Percentiles rank a stretch among this genome's conserved stretches.
Conservation (phyloP, 176 grass and related monocot genomes). For the Thinopyrum elongatum region DNA sequence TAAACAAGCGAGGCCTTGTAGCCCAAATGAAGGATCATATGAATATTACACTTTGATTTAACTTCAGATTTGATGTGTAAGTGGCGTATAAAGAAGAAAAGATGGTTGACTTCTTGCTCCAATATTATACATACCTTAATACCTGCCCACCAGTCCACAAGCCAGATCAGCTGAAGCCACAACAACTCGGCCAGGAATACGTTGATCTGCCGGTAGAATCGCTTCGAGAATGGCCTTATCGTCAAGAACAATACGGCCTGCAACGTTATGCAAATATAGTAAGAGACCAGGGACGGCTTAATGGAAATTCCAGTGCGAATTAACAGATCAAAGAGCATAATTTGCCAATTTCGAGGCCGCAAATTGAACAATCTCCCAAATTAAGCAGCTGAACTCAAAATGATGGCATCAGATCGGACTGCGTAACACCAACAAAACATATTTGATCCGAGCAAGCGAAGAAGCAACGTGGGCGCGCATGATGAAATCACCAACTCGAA, state of each 20-base stretch:
- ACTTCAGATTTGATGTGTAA: not conserved
- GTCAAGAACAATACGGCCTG: constrained; percentile 60
- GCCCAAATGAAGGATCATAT: not conserved
- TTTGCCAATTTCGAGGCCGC: not conserved
- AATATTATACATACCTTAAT: constrained; percentile 61
- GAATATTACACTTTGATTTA: not conserved
- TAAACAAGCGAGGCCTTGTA: not conserved
- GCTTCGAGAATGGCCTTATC: constrained; percentile 82
- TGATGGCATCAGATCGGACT: constrained; percentile 11
- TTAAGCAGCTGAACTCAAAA: not conserved
- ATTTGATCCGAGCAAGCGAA: not conserved
- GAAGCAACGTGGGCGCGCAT: not conserved
- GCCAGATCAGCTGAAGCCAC: constrained; percentile 94
- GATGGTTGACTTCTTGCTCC: not conserved
- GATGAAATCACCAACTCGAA: not conserved
- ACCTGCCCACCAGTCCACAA: constrained; percentile 98
- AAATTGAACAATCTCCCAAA: constrained; percentile 7
- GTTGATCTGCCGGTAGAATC: constrained; percentile 66
- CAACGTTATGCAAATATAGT: not conserved
- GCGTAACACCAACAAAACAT: not conserved
- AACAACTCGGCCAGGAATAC: constrained; percentile 68
- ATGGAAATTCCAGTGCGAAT: not conserved
- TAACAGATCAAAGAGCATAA: not conserved
- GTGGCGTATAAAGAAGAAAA: constrained; percentile 2
- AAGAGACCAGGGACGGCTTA: not conserved